Base-by-base conservation (phyloP, 1,284 basidiomycete species). In the Ganoderma resinaceum region DNA sequence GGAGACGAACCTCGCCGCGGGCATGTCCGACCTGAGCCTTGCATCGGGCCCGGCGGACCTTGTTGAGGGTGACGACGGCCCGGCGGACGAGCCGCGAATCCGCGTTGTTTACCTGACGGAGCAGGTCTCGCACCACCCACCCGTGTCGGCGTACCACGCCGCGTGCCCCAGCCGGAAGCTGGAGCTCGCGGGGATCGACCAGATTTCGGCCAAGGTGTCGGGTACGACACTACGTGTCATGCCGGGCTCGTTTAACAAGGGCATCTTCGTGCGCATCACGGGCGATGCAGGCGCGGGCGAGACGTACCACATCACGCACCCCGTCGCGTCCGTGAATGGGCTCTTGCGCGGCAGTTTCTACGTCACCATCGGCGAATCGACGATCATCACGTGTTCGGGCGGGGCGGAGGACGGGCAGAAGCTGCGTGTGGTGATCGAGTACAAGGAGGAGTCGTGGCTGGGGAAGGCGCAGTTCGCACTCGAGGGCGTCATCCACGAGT, bases 361-460 rank as follows among this genome's bases (percentile, higher is more conserved):
- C 78, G 90, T 95, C 49, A 98, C 96, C 0, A 88, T 97, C 63
- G 84, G 87, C 58, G 95, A 96, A 72, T 86, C 91, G 71, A 91
- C 93, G 2, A 89, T 93, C 71, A 89, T 99, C 76, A 97, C 95
- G 23, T 96, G 94, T 77, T 85, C 86, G 16, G 92, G 92, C 7
- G 90, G 90, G 12, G 52, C 52, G 37, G 60, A 12, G 16, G 83
- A 86, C 23, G 87, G 86, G 66, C 87, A 87, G 74, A 70, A 75
- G 70, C 88, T 95, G 75, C 86, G 96, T 65, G 86, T 95, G 8
- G 87, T 99, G 68, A 88, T 98, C 67, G 95, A 97, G 76, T 99
- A 98, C 84, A 96, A 96, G 82, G 97, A 99, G 77, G 96, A 99
- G 93, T 95, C 94, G 12, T 99, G 97, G 97, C 85, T 99, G 57